These are phyloP conservation scores for Mycena galopus DNA, from an alignment of 768 basidiomycete species.

Conservation along the genomic window DNA sequence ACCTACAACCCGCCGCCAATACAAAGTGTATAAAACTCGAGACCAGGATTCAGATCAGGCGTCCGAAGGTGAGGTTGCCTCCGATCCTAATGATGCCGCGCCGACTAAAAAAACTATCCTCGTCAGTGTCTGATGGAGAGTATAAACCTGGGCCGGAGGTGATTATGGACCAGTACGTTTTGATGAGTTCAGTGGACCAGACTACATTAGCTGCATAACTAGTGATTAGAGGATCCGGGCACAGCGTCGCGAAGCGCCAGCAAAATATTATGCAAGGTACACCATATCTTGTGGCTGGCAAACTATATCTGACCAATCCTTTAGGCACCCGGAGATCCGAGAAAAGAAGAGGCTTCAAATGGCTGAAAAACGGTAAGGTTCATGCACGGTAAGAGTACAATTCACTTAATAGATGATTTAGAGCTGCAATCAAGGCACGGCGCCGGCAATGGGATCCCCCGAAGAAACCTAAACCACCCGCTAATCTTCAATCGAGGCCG, in stretches of 20 bases:
- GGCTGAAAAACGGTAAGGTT: constrained; percentile 7
- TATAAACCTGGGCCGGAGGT: neutral
- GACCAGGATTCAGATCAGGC: too few species aligned
- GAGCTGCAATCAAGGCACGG: neutral
- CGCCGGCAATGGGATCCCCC: too few species aligned
- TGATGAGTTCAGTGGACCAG: neutral
- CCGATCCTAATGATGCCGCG: neutral
- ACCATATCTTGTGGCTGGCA: neutral
- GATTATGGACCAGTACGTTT: neutral
- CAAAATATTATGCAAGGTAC: neutral
- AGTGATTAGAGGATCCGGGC: neutral
- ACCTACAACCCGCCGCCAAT: neutral
- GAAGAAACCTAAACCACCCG: constrained; percentile 6
- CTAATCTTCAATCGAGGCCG: too few species aligned
- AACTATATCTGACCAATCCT: neutral
- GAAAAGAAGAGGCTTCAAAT: neutral
- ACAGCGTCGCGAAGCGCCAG: neutral
- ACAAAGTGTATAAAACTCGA: neutral
- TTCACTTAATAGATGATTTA: neutral
- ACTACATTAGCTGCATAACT: neutral
- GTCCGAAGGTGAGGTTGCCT: neutral
- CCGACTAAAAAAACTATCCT: too few species aligned
- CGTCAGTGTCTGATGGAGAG: neutral
- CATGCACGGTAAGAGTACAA: neutral
- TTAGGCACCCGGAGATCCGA: neutral